Evolutionary conservation across 371 early-diverging fungal species (phyloP).

Genomic region (Capniomyces stellatus): DNA sequence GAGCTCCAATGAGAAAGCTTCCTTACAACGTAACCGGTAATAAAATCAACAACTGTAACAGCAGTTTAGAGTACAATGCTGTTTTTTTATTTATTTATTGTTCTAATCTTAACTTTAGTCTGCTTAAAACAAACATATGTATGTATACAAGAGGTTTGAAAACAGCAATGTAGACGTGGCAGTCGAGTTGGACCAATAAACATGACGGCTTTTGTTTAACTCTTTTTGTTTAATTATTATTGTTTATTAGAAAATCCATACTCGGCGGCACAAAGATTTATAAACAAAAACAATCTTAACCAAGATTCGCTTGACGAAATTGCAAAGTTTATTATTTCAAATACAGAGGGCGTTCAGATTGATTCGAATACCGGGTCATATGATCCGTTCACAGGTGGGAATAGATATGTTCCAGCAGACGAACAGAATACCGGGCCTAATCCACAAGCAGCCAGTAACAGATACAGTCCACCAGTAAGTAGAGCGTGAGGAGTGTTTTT

Average conservation of each 20-base stretch:
- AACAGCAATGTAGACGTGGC: too few species aligned
- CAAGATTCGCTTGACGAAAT: constrained; percentile 77
- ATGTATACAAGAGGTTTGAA: too few species aligned
- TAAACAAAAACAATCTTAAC: constrained; percentile 55
- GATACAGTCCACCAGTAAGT: too few species aligned
- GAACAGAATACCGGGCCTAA: not conserved
- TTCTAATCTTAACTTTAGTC: too few species aligned
- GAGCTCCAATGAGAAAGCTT: constrained; percentile 62
- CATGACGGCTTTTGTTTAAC: constrained; percentile 6
- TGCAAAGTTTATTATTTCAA: constrained; percentile 80
- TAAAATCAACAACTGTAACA: not conserved
- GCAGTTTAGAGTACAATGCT: too few species aligned
- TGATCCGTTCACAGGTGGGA: constrained; percentile 34
- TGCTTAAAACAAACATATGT: too few species aligned
- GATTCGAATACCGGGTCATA: constrained; percentile 6
- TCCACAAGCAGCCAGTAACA: not conserved
- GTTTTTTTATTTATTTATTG: too few species aligned
- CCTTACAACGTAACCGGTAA: constrained; percentile 64
- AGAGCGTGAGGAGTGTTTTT: too few species aligned
- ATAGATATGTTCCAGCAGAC: constrained; percentile 16
- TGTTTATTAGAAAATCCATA: constrained; percentile 67
- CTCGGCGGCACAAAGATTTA: constrained; percentile 77
- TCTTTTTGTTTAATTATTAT: not conserved
- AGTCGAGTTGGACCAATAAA: too few species aligned
- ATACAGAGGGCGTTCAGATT: constrained; percentile 46